Evolutionary conservation across 768 basidiomycete genomes (phyloP), one percentile per base, ranked within the genome.

Genomic region (Mycena pura): DNA sequence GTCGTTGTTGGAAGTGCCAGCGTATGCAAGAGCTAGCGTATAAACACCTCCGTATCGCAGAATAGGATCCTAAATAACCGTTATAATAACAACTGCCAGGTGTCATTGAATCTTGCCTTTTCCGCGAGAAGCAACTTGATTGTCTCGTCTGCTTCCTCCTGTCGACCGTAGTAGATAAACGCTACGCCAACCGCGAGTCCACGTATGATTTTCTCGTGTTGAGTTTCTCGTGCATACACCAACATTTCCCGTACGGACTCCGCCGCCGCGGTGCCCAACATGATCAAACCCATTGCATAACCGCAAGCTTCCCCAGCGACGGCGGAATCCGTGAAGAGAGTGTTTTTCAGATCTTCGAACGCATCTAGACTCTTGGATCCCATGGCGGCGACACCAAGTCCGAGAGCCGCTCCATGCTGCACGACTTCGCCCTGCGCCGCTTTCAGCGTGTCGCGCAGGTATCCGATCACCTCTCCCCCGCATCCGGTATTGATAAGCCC

Each of bases 201-300:
- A 43, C 97, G 90, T 55, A 99, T 99, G 70, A 99, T 99, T 80
- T 99, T 99, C 80, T 99, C 97, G 72, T 99, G 97, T 70, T 97
- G 95, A 2, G 97, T 99, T 72, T 99, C 97, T 55, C 91, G 86
- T 27, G 97, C 95, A 70, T 99, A 99, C 51, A 90, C 86, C 57
- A 98, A 80, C 96, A 98, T 99, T 77, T 99, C 97, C 27, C 92
- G 89, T 32, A 95, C 86, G 53, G 88, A 86, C 34, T 86, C 88
- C 27, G 82, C 80, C 40, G 88, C 88, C 15, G 87, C 95, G 3
- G 94, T 95, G n/a, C 95, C 97, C 6, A 99, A 84, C 96, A 98
- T 98, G 71, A 98, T 86, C 52, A 99, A 81, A 29, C 97, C 97
- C 96, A 99, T 98, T 2, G 96, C 92, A 75, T 93, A 98, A 14